Base-by-base conservation (phyloP, 495 filamentous ascomycete species). In the Lepidopterella palustris region DNA sequence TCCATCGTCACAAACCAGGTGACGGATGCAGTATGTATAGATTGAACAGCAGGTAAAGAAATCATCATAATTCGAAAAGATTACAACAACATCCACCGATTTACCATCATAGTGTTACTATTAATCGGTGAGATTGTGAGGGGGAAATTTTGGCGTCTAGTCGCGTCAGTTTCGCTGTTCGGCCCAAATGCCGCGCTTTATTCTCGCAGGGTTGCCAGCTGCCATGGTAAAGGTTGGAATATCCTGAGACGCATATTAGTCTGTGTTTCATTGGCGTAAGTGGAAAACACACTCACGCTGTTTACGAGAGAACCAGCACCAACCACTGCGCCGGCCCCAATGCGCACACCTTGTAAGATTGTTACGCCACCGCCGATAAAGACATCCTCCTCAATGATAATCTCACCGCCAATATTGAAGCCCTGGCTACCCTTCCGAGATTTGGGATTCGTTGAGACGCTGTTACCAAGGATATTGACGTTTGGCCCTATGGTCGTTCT, bases 371-470 rank as follows among this genome's bases (percentile, higher is more conserved):
- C 87, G 20, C 92, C 92, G 64, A 96, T 86, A 81, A 87, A 92
- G 63, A 89, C 91, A 64, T 97, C 90, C 53, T 92, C 88, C 63
- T 88, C 89, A 60, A 98, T 92, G 15, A 79, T 79, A 53, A 98
- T 85, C 5, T 81, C 78, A 31, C 84, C 82, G 2, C 87, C 92
- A 50, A 85, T 71, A 59, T 87, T 86, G 5, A 82, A 82, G 39
- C 89, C 89, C 62, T 82, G 80, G 53, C 85, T 86, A 3, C 90
- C 92, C 57, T 84, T 82, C 25, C 91, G 78, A 64, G 82, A 80
- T 68, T 86, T 82, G 58, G 88, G 86, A 74, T 93, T 89, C 8
- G 87, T 84, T 59, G 83, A 83, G 60, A 88, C 81, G 32, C 83
- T 90, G 25, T 85, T 87, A n/a, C 61, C 65, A 61, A 92, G 87